Evolutionary conservation across 768 basidiomycete genomes (phyloP).

Genomic region (Russula compacta): DNA sequence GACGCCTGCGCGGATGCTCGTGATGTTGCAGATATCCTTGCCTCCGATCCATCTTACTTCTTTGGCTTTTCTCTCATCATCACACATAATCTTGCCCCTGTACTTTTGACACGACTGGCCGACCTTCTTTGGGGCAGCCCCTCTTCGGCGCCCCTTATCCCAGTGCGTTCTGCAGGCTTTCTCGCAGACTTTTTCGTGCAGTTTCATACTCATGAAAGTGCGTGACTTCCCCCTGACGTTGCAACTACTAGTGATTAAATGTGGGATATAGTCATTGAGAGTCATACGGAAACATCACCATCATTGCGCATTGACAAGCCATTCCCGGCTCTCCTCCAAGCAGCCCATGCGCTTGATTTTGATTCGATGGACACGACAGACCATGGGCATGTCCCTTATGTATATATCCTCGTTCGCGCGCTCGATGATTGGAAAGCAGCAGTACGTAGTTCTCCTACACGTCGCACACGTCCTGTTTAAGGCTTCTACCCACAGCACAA

Average conservation of each 20-base stretch:
- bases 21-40: constrained; percentile 50
- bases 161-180: constrained; percentile 82
- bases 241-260: background rate
- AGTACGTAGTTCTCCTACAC: constrained; percentile 34
- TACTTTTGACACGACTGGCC: constrained; percentile 49
- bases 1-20: constrained; percentile 54
- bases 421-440: constrained; percentile 74
- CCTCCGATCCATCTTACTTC: constrained; percentile 44
- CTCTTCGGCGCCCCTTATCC: constrained; percentile 58
- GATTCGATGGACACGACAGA: constrained; percentile 78
- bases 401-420: constrained; percentile 77
- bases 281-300: constrained; percentile 66
- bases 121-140: constrained; percentile 57
- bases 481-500: constrained; percentile 43
- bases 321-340: constrained; percentile 72
- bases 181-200: constrained; percentile 84
- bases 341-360: constrained; percentile 64
- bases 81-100: constrained; percentile 65
- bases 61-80: constrained; percentile 71
- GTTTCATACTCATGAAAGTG: constrained; percentile 79
- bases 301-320: constrained; percentile 83
- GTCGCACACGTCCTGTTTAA: background rate
- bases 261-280: constrained; percentile 63
- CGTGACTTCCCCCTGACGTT: constrained; percentile 22
- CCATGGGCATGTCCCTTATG: constrained; percentile 85